Percentiles rank a stretch among this genome's conserved stretches.
phyloP scores from a whole-genome alignment of 2,329 filamentous ascomycete genomes.

The Magnaporthiopsis rhizophila region DNA sequence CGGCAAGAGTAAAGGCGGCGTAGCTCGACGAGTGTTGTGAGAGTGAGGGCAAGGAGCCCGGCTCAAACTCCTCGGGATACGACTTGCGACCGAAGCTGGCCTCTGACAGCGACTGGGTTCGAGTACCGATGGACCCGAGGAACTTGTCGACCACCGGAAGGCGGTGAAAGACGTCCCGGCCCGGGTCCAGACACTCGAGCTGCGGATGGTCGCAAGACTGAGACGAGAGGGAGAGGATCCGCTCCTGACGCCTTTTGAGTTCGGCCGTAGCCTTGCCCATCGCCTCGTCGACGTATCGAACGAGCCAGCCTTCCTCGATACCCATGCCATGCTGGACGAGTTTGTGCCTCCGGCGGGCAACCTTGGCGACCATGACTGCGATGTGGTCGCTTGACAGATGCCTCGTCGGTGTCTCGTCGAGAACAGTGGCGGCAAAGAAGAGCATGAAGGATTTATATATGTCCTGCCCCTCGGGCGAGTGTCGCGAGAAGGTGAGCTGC shows the following conservation, averaged over 20 bases:
- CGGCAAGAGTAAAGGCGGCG: conserved; percentile 20
- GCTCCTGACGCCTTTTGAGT: neutral
- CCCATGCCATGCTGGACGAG: neutral
- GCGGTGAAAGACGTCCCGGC: neutral
- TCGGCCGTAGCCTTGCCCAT: neutral
- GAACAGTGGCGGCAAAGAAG: neutral
- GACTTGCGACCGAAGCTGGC: neutral
- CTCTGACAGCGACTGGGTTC: neutral
- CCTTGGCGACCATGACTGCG: neutral
- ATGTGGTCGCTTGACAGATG: neutral
- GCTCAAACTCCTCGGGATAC: neutral
- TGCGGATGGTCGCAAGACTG: neutral
- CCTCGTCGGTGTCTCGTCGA: neutral
- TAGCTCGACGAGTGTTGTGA: neutral
- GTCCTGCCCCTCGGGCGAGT: neutral
- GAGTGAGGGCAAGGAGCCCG: neutral
- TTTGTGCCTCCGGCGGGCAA: neutral
- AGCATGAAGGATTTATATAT: conserved; percentile 6
- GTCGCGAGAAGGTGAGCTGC: neutral
- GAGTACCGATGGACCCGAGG: neutral
- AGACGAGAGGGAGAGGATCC: neutral
- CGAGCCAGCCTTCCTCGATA: neutral
- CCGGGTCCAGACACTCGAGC: neutral
- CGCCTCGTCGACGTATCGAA: neutral
- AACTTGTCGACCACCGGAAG: neutral